A percentile compares a stretch with the other conserved stretches of the same genome.
Conservation (phyloP, 2,329 filamentous ascomycete species). For the Samsoniella hepiali region DNA sequence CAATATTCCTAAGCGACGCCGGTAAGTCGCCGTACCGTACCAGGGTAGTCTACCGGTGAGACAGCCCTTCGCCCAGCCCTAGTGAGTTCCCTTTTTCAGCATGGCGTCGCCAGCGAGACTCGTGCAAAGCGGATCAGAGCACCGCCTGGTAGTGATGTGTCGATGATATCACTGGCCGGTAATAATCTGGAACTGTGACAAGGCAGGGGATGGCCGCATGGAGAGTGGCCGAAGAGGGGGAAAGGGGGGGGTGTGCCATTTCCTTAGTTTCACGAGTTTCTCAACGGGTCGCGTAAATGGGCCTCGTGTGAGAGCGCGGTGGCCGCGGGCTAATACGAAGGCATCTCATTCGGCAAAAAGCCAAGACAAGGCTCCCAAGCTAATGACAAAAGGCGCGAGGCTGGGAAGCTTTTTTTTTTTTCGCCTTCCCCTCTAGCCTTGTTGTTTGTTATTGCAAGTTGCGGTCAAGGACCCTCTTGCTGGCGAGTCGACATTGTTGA, state of each 20-base stretch:
- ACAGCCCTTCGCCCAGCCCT: neutral
- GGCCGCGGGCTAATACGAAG: neutral
- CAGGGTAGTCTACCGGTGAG: neutral
- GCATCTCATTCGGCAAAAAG: neutral
- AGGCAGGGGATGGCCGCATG: conserved; percentile 16
- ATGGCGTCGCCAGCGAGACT: neutral
- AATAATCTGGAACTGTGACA: conserved; percentile 18
- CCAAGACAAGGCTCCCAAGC: conserved; percentile 10
- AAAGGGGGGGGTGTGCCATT: neutral
- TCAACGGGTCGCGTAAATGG: conserved; percentile 2
- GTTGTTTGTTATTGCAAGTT: conserved; percentile 17
- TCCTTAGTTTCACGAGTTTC: neutral
- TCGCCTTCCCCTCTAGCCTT: neutral
- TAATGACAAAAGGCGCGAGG: conserved; percentile 1
- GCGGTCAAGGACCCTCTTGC: conserved; percentile 6
- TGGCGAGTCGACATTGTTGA: neutral
- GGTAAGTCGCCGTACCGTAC: neutral
- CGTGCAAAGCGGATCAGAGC: neutral
- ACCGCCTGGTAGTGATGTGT: neutral
- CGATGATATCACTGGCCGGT: conserved; percentile 15
- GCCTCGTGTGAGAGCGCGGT: neutral
- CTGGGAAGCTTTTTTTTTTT: neutral
- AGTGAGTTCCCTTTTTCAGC: neutral
- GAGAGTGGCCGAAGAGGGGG: neutral
- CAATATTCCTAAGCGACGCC: conserved; percentile 3